phyloP scores from a whole-genome alignment of 306 rosid species.

The Hippophae rhamnoides region DNA sequence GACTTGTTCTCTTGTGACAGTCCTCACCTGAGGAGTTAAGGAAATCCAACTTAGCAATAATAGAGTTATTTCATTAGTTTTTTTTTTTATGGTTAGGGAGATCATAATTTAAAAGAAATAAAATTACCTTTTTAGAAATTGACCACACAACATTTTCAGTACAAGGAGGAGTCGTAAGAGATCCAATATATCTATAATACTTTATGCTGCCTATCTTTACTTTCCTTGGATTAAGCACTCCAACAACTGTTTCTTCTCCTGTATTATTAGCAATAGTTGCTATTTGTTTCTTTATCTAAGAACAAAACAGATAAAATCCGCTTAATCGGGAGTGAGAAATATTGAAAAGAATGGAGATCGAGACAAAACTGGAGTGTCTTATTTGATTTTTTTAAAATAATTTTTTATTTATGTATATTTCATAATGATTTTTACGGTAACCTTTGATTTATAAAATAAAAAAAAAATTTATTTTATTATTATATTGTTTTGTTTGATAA shows the following conservation, averaged over 20 bases:
- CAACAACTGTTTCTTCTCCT: conserved; percentile 18
- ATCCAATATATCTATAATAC: conserved; percentile 64
- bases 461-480: too few relatives aligned
- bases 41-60: not conserved
- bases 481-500: too few relatives aligned
- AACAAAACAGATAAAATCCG: not conserved
- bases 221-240: conserved; percentile 32
- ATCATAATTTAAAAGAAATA: not conserved
- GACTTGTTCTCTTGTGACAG: conserved; percentile 43
- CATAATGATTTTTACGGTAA: too few relatives aligned
- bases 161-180: conserved; percentile 73
- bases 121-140: conserved; percentile 21
- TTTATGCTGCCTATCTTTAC: conserved; percentile 15
- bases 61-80: not conserved
- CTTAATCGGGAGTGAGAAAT: not conserved
- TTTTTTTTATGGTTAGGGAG: not conserved
- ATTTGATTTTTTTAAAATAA: too few relatives aligned
- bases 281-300: conserved; percentile 27
- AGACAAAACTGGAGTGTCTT: too few relatives aligned
- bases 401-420: too few relatives aligned
- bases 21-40: conserved; percentile 29
- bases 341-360: not conserved
- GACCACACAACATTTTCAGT: conserved; percentile 55
- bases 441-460: too few relatives aligned
- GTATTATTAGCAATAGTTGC: conserved; percentile 15